Base-by-base conservation (phyloP, 176 grass and related monocot genomes). In the Aegilops longissima region DNA sequence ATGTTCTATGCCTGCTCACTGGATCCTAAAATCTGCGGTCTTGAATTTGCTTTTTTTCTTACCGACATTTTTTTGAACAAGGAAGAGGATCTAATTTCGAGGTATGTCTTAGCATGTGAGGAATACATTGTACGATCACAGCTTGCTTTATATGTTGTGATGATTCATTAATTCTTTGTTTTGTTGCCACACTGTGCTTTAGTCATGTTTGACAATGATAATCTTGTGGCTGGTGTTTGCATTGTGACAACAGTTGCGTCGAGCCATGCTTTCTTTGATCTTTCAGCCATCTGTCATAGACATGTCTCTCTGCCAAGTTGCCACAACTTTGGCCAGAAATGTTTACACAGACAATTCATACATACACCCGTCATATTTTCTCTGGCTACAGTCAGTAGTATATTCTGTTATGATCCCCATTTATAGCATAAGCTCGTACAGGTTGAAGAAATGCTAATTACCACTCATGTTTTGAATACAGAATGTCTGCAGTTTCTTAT, bases 1-100 rank as follows among this genome's bases (percentile, higher is more conserved):
- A 93, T 98, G 92, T 98, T 98, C 82, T 98, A 98, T 96, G 96
- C 93, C 38, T 96, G 96, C 77, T 98, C 96, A 80, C 70, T 98
- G 86, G 80, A 93, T 96, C 96, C 96, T 86, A 87, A 96, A 34
- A 87, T 83, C 18, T 96, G 90, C 5, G 93, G 93, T 40, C 35
- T 84, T 39, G 73, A 78, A 11, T 98, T 98, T 88, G 88, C 96
- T 56, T 0, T 94, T 82, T 80, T 89, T 80, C 93, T 98, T 66
- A 84, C 79, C n/a, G 93, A 94, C 0, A 91, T 96, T 91, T 89
- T 98, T 84, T 65, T 31, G 76, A 86, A 83, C 3, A 86, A 90
- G 80, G 78, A 74, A 51, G 86, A 92, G 76, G 88, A 92, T 94
- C 66, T 72, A 89, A 81, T 94, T 79, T 91, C 93, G 8, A 94